These are phyloP conservation scores for Botryosphaeria dothidea DNA, from an alignment of 2,329 filamentous ascomycete species.

Conservation along the genomic window DNA sequence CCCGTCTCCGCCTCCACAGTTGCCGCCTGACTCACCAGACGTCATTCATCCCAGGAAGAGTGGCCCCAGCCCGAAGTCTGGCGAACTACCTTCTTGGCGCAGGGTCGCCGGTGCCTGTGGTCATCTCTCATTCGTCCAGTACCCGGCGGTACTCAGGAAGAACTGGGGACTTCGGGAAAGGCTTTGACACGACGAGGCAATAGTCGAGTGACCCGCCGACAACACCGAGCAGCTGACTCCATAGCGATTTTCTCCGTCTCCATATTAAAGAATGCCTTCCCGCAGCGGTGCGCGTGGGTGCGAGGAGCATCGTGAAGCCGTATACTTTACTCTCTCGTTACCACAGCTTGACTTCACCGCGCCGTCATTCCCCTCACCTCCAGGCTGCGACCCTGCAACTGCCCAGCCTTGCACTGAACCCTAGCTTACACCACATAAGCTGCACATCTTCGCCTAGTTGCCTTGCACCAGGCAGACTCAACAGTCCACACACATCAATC, in stretches of 20 bases:
- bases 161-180: background rate
- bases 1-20: background rate
- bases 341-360: background rate
- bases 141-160: background rate
- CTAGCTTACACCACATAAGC: constrained; percentile 11
- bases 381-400: background rate
- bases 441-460: background rate
- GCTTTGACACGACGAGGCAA: background rate
- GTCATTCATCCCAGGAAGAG: constrained; percentile 4
- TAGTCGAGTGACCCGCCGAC: constrained; percentile 11
- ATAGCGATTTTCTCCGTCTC: background rate
- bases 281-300: background rate
- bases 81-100: constrained; percentile 7
- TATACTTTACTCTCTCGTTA: background rate
- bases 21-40: constrained; percentile 1
- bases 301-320: background rate
- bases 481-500: background rate
- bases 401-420: background rate
- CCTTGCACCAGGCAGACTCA: constrained; percentile 1
- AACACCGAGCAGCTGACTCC: constrained; percentile 13
- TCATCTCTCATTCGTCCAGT: constrained; percentile 4
- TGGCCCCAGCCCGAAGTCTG: background rate
- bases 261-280: background rate
- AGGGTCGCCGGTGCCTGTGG: background rate
- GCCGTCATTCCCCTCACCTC: background rate